These are phyloP conservation scores for Curvularia sp. DNA, from an alignment of 2,329 filamentous ascomycete species.

Conservation along the genomic window DNA sequence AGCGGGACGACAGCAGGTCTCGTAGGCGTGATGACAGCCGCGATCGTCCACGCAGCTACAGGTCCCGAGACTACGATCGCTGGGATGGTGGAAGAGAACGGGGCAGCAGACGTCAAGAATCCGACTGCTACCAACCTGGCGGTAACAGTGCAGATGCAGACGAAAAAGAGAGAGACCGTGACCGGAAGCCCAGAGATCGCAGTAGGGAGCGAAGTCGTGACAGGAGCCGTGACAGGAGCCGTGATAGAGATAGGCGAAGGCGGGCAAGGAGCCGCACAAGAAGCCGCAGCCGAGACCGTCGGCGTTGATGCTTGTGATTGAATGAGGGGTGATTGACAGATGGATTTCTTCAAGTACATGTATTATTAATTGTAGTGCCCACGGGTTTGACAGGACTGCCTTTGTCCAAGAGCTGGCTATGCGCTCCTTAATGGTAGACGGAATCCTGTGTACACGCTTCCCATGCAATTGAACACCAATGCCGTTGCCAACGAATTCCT, in stretches of 20 bases:
- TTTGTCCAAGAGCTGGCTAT: neutral
- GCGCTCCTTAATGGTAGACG: neutral
- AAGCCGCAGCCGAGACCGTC: conserved; percentile 28
- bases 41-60: conserved; percentile 46
- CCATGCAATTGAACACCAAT: no score
- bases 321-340: neutral
- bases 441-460: neutral
- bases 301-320: conserved; percentile 17
- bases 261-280: conserved; percentile 12
- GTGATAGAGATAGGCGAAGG: conserved; percentile 25
- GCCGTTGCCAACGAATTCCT: no score
- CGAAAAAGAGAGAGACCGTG: conserved; percentile 29
- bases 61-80: conserved; percentile 53
- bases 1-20: conserved; percentile 41
- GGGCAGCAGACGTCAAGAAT: conserved; percentile 36
- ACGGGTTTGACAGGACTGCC: neutral
- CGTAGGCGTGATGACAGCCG: conserved; percentile 50
- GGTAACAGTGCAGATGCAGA: conserved; percentile 19
- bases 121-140: conserved; percentile 43
- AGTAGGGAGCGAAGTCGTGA: conserved; percentile 24
- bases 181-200: conserved; percentile 38
- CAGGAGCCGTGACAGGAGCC: conserved; percentile 3
- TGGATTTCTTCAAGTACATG: conserved; percentile 1
- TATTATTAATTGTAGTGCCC: conserved; percentile 6
- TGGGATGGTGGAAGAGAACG: conserved; percentile 37